phyloP scores from a whole-genome alignment of 2,329 filamentous ascomycete genomes.

The Pseudopithomyces maydicus region DNA sequence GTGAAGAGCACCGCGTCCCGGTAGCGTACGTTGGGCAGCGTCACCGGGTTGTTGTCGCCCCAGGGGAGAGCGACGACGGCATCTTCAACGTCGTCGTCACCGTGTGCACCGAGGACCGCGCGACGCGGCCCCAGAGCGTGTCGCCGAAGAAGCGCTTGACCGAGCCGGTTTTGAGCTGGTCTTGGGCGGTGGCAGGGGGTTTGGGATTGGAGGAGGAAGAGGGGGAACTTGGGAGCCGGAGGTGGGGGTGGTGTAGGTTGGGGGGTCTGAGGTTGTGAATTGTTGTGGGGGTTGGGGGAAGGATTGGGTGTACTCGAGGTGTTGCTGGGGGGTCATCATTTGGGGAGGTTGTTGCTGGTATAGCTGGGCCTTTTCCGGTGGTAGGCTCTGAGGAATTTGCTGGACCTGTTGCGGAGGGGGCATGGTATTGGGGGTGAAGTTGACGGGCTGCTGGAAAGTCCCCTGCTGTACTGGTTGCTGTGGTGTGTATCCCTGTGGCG shows the following conservation, averaged over 20 bases:
- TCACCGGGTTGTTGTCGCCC: slow-evolving; percentile 48
- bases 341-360: slow-evolving; percentile 37
- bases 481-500: slow-evolving; percentile 13
- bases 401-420: slow-evolving; percentile 36
- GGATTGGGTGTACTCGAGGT: slow-evolving; percentile 1
- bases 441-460: slow-evolving; percentile 22
- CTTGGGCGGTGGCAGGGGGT: slow-evolving; percentile 24
- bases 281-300: slow-evolving; percentile 15
- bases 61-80: slow-evolving; percentile 39
- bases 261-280: slow-evolving; percentile 15
- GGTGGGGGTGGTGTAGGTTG: slow-evolving; percentile 30
- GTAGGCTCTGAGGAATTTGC: slow-evolving; percentile 34
- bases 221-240: slow-evolving; percentile 28
- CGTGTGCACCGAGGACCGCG: slow-evolving; percentile 40
- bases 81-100: slow-evolving; percentile 41
- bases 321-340: slow-evolving; percentile 15
- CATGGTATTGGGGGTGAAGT: slow-evolving; percentile 29
- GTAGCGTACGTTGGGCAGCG: slow-evolving; percentile 46
- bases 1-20: slow-evolving; percentile 46
- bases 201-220: too few species aligned
- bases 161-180: slow-evolving; percentile 33
- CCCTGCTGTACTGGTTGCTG: slow-evolving; percentile 16
- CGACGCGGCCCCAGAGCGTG: slow-evolving; percentile 43
- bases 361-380: slow-evolving; percentile 37
- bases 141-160: slow-evolving; percentile 45